Base-by-base conservation (phyloP, 805 yeast genomes). In the Ogataea salicorniae region DNA sequence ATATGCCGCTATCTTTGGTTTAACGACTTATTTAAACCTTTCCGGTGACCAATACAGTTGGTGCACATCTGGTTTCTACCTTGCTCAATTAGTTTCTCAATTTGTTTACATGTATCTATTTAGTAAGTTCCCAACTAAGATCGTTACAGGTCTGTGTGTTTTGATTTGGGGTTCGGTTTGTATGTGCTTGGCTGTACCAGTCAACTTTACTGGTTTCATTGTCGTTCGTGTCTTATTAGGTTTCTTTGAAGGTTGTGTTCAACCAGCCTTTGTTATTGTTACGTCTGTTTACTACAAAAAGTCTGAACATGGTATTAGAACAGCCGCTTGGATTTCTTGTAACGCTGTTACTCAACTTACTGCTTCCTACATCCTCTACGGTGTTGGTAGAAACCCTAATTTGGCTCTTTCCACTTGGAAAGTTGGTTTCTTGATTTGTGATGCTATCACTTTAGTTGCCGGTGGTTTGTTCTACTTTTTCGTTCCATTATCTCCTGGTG, bases 141-240 rank as follows among this genome's bases (percentile, higher is more conserved):
- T 75, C 50, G 68, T 79, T 3, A 69, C 76, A 2, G 68, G 79
- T 16, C 54, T 63, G 1, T 78, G 75, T 53, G 70, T 83, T 40
- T 50, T 81, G 4, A 37, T 76, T 0, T 84, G 92, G 90, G 89
- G 88, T 11, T 59, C 76, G 13, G 63, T 81, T 37, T 69, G 76
- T 43, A 63, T 78, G 31, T 81, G 77, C 49, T 73, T 84, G 1
- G 75, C 73, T 9, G 62, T 60, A 11, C 59, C 71, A n/a, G 53
- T 59, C 17, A 67, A 61, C 39, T 77, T 70, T 52, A 67, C 75
- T 5, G 75, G 81, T 0, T 72, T 78, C 47, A 58, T 76, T 31
- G 67, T 72, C 9, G 59, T 73, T 22, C 66, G 85, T 54, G 70
- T 70, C 4, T 54, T 77, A 22, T 57, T 79, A 31, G 85, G 84